Conservation (phyloP, 2,329 filamentous ascomycete genomes). For the Neophaeococcomyces aloes region DNA sequence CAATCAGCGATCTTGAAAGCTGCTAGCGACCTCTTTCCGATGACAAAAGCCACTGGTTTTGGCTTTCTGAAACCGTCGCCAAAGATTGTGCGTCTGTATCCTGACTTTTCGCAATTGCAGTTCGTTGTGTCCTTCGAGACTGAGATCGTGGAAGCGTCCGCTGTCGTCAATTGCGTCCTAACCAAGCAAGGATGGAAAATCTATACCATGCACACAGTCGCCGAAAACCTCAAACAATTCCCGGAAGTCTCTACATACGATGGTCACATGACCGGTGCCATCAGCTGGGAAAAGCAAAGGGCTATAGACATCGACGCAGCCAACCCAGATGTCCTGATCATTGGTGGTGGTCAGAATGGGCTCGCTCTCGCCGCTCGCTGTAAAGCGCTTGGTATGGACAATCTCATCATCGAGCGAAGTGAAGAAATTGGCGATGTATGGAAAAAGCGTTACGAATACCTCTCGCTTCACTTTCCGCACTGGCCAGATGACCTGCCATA, state of each 20-base stretch:
- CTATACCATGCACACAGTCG: slow-evolving; percentile 28
- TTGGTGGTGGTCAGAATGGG: slow-evolving; percentile 24
- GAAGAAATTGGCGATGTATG: slow-evolving; percentile 25
- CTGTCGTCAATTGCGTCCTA: slow-evolving; percentile 26
- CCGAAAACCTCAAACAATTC: slow-evolving; percentile 26
- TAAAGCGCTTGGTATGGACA: slow-evolving; percentile 23
- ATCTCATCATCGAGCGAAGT: slow-evolving; percentile 25
- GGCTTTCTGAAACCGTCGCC: slow-evolving; percentile 20
- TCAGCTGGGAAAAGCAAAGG: slow-evolving; percentile 27
- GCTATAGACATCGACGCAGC: slow-evolving; percentile 21
- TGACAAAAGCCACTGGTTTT: slow-evolving; percentile 24
- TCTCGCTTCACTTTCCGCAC: slow-evolving; percentile 26
- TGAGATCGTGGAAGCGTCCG: slow-evolving; percentile 22
- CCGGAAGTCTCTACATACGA: slow-evolving; percentile 24
- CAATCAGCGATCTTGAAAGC: slow-evolving; percentile 24
- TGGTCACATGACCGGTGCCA: slow-evolving; percentile 27
- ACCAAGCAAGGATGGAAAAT: slow-evolving; percentile 28
- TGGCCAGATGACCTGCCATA: slow-evolving; percentile 26
- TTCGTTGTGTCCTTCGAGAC: slow-evolving; percentile 27
- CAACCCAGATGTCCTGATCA: slow-evolving; percentile 22
- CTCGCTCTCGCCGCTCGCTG: slow-evolving; percentile 22
- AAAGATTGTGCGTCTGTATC: slow-evolving; percentile 22
- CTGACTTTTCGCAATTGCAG: slow-evolving; percentile 25
- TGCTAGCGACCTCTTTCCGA: slow-evolving; percentile 26
- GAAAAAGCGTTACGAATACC: slow-evolving; percentile 26